Evolutionary conservation across 2,329 filamentous ascomycete genomes (phyloP), one percentile per base, ranked within the genome.

Genomic region (Fusarium praegraminearum): DNA sequence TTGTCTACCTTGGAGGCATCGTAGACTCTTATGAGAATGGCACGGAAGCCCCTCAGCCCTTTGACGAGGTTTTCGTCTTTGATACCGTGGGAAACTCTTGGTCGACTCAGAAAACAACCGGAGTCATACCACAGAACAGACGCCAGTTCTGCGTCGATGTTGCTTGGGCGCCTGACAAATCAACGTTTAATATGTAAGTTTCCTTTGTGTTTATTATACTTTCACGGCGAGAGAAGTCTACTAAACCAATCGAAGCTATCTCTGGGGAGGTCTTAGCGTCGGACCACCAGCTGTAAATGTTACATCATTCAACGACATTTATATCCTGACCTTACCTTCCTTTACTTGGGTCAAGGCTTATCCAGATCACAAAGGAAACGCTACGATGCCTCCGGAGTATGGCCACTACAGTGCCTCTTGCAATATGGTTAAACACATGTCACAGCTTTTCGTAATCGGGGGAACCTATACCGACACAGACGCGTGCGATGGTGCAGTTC

Each of bases 401-500:
- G 15, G 13, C 1, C 57, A 60, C 33, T 49, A 60, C 16, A 60
- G 41, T 16, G n/a, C 33, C 18, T 20, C 52, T 2, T 60, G 33
- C 9, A 58, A 58, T 2, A 60, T 60, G 22, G 41, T 58, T 1
- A 30, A 60, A 22, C 57, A 58, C 3, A 60, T 58, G 41, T 60
- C 57, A 0, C 57, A 47, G 5, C 35, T 60, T 2, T 47, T 60
- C 0, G 33, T 60, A n/a, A 47, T 60, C 2, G 33, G 57, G 5
- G 52, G 57, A 15, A 60, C 41, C 3, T 58, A 49, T 7, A 57
- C 52, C 9, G 41, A 60, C 15, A 60, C 33, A 7, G 35, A 60
- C 7, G 41, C 26, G 0, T 60, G 41, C 4, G 57, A 60, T n/a
- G 15, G 20, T 2, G 41, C 52, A 11, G n/a, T 36, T 1, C 28